Base-by-base conservation (phyloP, 2,329 filamentous ascomycete genomes). In the Nothophoma quercina region DNA sequence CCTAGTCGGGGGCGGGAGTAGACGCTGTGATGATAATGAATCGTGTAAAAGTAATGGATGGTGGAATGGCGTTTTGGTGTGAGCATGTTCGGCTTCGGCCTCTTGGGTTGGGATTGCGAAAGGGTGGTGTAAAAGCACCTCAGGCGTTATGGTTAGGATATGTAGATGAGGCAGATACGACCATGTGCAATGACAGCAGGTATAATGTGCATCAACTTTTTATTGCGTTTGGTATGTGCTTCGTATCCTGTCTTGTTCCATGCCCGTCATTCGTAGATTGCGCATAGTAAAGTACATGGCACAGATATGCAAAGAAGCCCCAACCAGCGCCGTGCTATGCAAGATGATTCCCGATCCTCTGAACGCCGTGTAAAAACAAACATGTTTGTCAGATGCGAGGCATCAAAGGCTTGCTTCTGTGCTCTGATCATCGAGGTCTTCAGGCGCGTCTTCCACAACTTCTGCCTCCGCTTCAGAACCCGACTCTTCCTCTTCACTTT, bases 401-500 rank as follows among this genome's bases (percentile, higher is more conserved):
- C n/a, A 13, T 48, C 29, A 58, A 3, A 55, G 7, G 21, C 55
- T 58, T 1, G 39, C 51, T 13, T 58, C 55, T 0, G 58, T 58
- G 18, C 56, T 62, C 26, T 45, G 51, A 18, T 62, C 58, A 19
- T 60, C 58, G 7, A 58, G 28, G 23, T 55, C 50, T 9, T 59
- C 47, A 15, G 51, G 50, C 9, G 35, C 28, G 8, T 23, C 30
- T 1, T 12, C 22, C 9, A 13, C 22, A 5, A 36, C 23, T 21
- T 36, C 40, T 3, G 12, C 43, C 7, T 49, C 47, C 1, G 25
- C 16, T 4, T 56, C 47, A 15, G 32, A 35, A 1, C 43, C 47
- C 1, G 3, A 43, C 1, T 70, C 63, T 0, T 75, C 52, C 23
- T 44, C 41, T 0, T 68, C 67, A 0, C 60, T 58, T 1, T 59